Conservation (phyloP, 2,329 filamentous ascomycete species). For the Sporothrix luriei region DNA sequence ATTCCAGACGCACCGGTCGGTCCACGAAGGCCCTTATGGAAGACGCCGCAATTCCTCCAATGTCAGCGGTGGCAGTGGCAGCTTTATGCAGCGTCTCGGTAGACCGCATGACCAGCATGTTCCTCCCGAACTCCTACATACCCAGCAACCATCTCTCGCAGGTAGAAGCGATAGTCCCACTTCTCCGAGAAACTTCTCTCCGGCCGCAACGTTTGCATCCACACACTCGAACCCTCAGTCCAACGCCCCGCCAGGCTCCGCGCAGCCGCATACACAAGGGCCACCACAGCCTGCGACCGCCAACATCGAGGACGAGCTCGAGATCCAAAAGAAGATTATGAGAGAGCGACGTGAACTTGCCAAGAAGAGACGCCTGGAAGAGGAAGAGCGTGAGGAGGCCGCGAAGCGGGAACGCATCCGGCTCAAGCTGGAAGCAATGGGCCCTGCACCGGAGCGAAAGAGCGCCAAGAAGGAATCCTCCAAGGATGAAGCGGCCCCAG, state of each 20-base stretch:
- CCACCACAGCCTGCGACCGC: constrained; percentile 30
- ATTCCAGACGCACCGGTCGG: constrained; percentile 76
- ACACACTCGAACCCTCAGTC: constrained; percentile 1
- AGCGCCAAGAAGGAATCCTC: constrained; percentile 57
- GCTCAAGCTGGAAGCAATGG: constrained; percentile 71
- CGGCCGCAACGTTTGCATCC: constrained; percentile 35
- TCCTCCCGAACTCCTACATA: constrained; percentile 49
- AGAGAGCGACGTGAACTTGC: constrained; percentile 69
- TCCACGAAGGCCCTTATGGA: constrained; percentile 67
- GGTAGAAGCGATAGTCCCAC: constrained; percentile 55
- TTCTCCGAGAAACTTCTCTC: constrained; percentile 51
- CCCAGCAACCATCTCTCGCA: constrained; percentile 54
- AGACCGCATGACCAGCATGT: constrained; percentile 50
- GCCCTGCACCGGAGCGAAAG: constrained; percentile 63
- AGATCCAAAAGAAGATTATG: constrained; percentile 72
- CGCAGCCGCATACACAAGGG: background rate
- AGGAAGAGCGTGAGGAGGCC: constrained; percentile 73
- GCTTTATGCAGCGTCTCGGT: constrained; percentile 61
- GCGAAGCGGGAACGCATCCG: constrained; percentile 70
- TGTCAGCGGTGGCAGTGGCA: constrained; percentile 81
- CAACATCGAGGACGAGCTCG: constrained; percentile 57
- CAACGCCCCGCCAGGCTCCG: background rate
- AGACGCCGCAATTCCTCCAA: constrained; percentile 87
- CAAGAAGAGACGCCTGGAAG: constrained; percentile 66
- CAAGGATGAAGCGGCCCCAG: constrained; percentile 44